Evolutionary conservation across 2,329 filamentous ascomycete species (phyloP).

Genomic region (Claviceps maximensis): DNA sequence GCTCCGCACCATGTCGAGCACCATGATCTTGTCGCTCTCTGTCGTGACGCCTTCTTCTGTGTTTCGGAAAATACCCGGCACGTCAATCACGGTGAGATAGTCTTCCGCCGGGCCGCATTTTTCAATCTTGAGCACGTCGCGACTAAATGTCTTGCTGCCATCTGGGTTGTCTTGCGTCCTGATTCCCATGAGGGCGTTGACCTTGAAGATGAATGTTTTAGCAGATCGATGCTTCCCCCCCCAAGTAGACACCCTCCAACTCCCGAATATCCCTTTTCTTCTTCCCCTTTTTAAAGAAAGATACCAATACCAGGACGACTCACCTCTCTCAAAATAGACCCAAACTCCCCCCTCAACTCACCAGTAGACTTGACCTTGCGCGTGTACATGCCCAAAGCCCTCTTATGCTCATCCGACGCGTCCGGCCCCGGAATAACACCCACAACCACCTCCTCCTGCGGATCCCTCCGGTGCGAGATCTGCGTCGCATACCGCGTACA

Average conservation of each 20-base stretch:
- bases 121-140: conserved; percentile 28
- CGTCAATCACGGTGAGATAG: conserved; percentile 40
- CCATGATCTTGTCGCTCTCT: conserved; percentile 29
- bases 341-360: conserved; percentile 12
- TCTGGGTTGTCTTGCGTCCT: conserved; percentile 8
- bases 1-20: conserved; percentile 31
- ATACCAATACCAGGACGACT: too few relatives aligned
- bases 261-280: background rate
- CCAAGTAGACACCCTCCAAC: too few relatives aligned
- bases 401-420: conserved; percentile 5
- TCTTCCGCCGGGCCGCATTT: conserved; percentile 31
- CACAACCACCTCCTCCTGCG: conserved; percentile 24
- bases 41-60: conserved; percentile 25
- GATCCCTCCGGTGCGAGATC: conserved; percentile 12
- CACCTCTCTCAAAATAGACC: conserved; percentile 26
- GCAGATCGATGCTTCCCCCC: too few relatives aligned
- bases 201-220: conserved; percentile 15
- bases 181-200: conserved; percentile 32
- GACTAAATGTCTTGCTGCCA: conserved; percentile 25
- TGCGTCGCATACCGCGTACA: conserved; percentile 36
- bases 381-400: background rate
- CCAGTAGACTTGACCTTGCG: background rate
- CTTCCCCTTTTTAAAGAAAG: background rate
- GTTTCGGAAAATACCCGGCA: conserved; percentile 37
- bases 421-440: conserved; percentile 23